Percentiles rank a stretch among this genome's conserved stretches.
Conservation (phyloP, 1,284 basidiomycete species). For the Puccinia hordei region DNA sequence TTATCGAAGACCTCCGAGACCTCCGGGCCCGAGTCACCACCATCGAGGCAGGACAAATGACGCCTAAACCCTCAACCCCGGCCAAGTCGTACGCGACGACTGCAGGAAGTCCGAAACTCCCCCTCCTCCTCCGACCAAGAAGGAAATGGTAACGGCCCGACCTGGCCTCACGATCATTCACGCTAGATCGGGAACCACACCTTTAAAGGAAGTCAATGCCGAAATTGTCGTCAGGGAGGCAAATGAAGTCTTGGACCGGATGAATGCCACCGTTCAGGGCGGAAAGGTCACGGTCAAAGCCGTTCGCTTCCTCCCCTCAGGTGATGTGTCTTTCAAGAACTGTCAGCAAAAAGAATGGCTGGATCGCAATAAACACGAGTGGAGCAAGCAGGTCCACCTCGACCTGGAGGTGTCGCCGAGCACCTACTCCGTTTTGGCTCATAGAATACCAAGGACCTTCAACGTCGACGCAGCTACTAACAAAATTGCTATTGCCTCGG, state of each 20-base stretch:
- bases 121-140: constrained; percentile 10
- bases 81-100: not conserved
- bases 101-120: constrained; percentile 51
- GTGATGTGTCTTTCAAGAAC: not conserved
- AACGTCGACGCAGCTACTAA: not conserved
- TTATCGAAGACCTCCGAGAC: too few relatives aligned
- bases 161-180: not conserved
- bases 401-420: not conserved
- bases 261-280: not conserved
- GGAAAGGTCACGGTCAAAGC: not conserved
- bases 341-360: not conserved
- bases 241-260: not conserved
- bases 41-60: too few relatives aligned
- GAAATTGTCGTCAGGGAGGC: not conserved
- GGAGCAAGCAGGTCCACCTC: not conserved
- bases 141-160: not conserved
- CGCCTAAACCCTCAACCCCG: too few relatives aligned
- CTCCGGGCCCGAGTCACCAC: too few relatives aligned
- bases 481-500: not conserved
- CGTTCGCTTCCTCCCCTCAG: not conserved
- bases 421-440: not conserved
- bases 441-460: not conserved
- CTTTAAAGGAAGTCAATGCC: not conserved
- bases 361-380: not conserved
- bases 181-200: not conserved